These are phyloP conservation scores for Saccharomycopsis fibuligera DNA, from an alignment of 805 yeast genomes.

Conservation along the genomic window DNA sequence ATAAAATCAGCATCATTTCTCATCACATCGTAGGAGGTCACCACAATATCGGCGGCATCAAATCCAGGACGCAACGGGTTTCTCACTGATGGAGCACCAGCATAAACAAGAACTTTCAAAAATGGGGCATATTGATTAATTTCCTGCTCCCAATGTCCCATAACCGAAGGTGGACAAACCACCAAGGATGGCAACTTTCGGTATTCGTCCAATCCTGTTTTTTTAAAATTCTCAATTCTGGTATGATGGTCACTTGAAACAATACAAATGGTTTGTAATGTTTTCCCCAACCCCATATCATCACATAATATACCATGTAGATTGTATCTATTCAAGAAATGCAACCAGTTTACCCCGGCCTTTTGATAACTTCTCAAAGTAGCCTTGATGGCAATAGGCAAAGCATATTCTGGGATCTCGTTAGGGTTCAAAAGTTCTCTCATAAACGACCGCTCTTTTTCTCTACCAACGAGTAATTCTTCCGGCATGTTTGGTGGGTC, in stretches of 20 bases:
- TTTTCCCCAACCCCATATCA: slow-evolving; percentile 98
- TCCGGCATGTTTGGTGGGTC: slow-evolving; percentile 90
- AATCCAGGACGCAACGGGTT: slow-evolving; percentile 47
- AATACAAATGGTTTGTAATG: slow-evolving; percentile 94
- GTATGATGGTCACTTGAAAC: slow-evolving; percentile 92
- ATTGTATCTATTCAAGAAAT: slow-evolving; percentile 89
- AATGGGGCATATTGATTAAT: slow-evolving; percentile 84
- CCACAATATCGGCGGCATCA: slow-evolving; percentile 67
- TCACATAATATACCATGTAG: slow-evolving; percentile 97
- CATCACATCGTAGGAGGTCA: slow-evolving; percentile 94
- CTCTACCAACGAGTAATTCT: slow-evolving; percentile 80
- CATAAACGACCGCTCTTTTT: slow-evolving; percentile 87
- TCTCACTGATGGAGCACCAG: slow-evolving; percentile 84
- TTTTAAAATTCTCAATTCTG: slow-evolving; percentile 61
- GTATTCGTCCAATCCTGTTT: slow-evolving; percentile 55
- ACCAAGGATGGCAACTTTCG: slow-evolving; percentile 78
- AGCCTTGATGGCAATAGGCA: slow-evolving; percentile 91
- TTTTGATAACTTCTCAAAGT: slow-evolving; percentile 92
- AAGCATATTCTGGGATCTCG: slow-evolving; percentile 76
- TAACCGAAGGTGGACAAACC: slow-evolving; percentile 93
- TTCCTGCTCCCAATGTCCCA: slow-evolving; percentile 99
- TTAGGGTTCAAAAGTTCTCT: slow-evolving; percentile 97
- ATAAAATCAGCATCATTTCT: slow-evolving; percentile 79
- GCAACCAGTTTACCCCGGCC: slow-evolving; percentile 98
- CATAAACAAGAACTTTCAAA: slow-evolving; percentile 75